Base-by-base conservation (phyloP, 225 moss, liverwort and hornwort genomes). In the Bryum argenteum region DNA sequence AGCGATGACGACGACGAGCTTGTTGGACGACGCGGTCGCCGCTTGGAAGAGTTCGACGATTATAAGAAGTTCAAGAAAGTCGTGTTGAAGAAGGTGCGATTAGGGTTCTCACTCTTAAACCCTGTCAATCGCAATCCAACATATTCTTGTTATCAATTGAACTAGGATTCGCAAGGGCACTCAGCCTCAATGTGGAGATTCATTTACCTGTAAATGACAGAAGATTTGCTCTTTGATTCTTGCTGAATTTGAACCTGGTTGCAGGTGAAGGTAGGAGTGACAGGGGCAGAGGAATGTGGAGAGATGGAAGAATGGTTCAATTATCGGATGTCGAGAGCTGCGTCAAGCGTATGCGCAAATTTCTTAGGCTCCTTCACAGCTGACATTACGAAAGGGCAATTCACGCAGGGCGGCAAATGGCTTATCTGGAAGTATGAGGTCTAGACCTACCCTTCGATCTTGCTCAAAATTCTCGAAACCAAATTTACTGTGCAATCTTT, bases 251-350 rank as follows among this genome's bases (percentile, higher is more conserved):
- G 59, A 47, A 66, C 13, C 50, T 67, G 67, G 62, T 55, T 67
- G 57, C 75, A 93, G 93, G 96, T 97, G 50, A 97, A 97, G 78
- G 82, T 89, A 48, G 91, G 87, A 71, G 96, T 97, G 58, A 58
- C 75, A 61, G 96, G 93, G 57, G 96, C 96, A 28, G 89, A 87
- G 75, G 93, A 97, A 80, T 93, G 96, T 56, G 96, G 91, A 5
- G 93, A 93, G 18, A 91, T 97, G 96, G 96, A 97, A 77, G 96
- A 97, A 63, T 97, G 93, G 93, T 97, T 97, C 82, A 97, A 97
- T 80, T 90, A 89, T 68, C 82, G 96, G 43, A 83, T 97, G 85
- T 73, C 84, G 41, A 86, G 96, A 76, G 90, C 88, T 14, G 96
- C 96, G 11, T 88, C 91, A 28, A 89, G 82, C 47, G 89, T 84